Base-by-base conservation (phyloP, 768 basidiomycete genomes). In the Amanita phalloides region DNA sequence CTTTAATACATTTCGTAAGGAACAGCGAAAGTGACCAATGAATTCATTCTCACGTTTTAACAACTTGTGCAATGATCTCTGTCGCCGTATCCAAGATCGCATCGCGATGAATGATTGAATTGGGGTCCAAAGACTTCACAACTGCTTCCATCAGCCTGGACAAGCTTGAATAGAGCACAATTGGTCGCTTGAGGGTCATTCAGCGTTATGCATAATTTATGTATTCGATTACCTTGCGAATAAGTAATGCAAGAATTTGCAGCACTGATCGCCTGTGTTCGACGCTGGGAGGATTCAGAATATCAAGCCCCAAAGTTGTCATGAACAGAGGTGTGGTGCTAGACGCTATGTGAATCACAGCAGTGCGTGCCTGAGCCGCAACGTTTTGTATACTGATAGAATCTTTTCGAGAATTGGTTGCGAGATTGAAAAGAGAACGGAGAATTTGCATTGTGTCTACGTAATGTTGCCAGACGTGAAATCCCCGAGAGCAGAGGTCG, bases 41-140 rank as follows among this genome's bases (percentile, higher is more conserved):
- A 4, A 32, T 44, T 20, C 42, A 13, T 14, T 63, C 82, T 58
- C 57, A 97, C 89, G 86, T 91, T 60, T 85, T 84, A 9, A 98
- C 96, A n/a, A 98, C 85, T 60, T 92, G 86, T 26, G 90, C 88
- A 23, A 99, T 72, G 28, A 98, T 96, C 58, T 96, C 91, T 0
- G 95, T 97, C 0, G 92, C 95, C 0, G 91, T 81, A 54, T 94
- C 90, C 21, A 90, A 68, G 1, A 97, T 86, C 1, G 90, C 88
- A 23, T 97, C 93, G 44, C 84, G 78, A 61, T 79, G 78, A 4
- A 77, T 65, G 0, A 73, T 89, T 39, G 73, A 82, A 62, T 90
- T 94, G 13, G 96, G 96, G 67, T 99, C 95, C 51, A 99, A 72
- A 0, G 92, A 96, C 63, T 93, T 94, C 14, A 98, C 93, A 0